Base-by-base conservation (phyloP, 441 rosid species). In the Arabidopsis hybrid region DNA sequence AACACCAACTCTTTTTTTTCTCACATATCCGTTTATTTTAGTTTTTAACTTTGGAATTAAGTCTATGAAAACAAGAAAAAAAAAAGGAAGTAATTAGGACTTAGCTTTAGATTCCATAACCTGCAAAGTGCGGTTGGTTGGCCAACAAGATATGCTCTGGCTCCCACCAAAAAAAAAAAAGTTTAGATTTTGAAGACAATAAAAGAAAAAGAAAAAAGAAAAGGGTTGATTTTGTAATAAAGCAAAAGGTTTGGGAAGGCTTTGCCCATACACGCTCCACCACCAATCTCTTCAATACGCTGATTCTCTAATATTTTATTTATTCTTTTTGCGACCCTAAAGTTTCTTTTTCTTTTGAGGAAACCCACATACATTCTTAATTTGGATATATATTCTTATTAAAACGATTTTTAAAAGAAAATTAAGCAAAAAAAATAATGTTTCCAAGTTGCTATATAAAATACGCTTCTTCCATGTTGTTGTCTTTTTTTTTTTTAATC, bases 81-180 rank as follows among this genome's bases (percentile, higher is more conserved):
- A 26, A 49, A 61, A 42, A 51, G 1, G 18, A 62, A 53, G 42
- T 16, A 42, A 42, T 13, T 16, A 61, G 14, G 34, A 72, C 45
- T 18, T 55, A 31, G 60, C 65, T 46, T 34, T 73, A 65, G 78
- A 59, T 59, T 59, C 68, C 57, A 60, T 74, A 57, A 67, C 73
- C 63, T 67, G 78, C 43, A 74, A 74, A 74, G 69, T 35, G 68
- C 18, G 47, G 68, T 60, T 67, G 26, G 73, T 75, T 75, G 78
- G 78, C 73, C 69, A 75, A 75, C 73, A 67, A 50, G 57, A 60
- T 67, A 49, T 61, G 74, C 65, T 61, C 79, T 75, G 70, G 74
- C 70, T 52, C 79, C 70, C 79, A 69, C 79, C 60, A 53, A 21
- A 52, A 17, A 3, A 16, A 2, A 12, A 4, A 14, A 69, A 71